Evolutionary conservation across 2,329 filamentous ascomycete species (phyloP).

Genomic region (Seiridium cupressi): DNA sequence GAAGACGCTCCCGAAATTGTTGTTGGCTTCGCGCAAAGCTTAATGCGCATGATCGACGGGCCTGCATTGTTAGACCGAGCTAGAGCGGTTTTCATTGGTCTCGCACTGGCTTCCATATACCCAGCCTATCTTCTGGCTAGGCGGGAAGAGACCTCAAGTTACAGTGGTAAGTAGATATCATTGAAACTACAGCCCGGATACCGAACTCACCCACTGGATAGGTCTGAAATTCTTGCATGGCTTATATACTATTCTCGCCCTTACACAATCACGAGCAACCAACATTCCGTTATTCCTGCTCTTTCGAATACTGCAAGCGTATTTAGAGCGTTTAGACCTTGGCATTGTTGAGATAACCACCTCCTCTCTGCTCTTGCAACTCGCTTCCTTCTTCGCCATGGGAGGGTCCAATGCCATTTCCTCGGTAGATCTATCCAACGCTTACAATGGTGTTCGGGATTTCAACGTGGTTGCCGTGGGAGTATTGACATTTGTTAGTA

Average conservation of each 20-base stretch:
- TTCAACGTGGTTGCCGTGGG: slow-evolving; percentile 85
- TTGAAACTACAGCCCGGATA: background rate
- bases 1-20: slow-evolving; percentile 87
- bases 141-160: background rate
- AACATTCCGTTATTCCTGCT: slow-evolving; percentile 85
- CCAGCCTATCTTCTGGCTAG: slow-evolving; percentile 37
- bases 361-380: slow-evolving; percentile 73
- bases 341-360: slow-evolving; percentile 60
- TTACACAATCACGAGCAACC: slow-evolving; percentile 81
- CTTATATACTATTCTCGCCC: slow-evolving; percentile 72
- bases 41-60: slow-evolving; percentile 39
- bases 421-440: slow-evolving; percentile 89
- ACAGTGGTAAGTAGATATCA: background rate
- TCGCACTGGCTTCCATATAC: slow-evolving; percentile 36
- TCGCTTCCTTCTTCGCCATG: slow-evolving; percentile 83
- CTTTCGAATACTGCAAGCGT: slow-evolving; percentile 59
- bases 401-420: slow-evolving; percentile 94
- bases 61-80: slow-evolving; percentile 47
- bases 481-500: slow-evolving; percentile 78
- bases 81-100: slow-evolving; percentile 47
- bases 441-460: slow-evolving; percentile 84
- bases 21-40: slow-evolving; percentile 37
- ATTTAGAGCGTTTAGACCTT: slow-evolving; percentile 46
- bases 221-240: slow-evolving; percentile 58
- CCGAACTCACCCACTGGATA: slow-evolving; percentile 4